Evolutionary conservation across 1,139 yeast genomes (phyloP), one percentile per base, ranked within the genome.

Genomic region (Hanseniaspora gamundiae): DNA sequence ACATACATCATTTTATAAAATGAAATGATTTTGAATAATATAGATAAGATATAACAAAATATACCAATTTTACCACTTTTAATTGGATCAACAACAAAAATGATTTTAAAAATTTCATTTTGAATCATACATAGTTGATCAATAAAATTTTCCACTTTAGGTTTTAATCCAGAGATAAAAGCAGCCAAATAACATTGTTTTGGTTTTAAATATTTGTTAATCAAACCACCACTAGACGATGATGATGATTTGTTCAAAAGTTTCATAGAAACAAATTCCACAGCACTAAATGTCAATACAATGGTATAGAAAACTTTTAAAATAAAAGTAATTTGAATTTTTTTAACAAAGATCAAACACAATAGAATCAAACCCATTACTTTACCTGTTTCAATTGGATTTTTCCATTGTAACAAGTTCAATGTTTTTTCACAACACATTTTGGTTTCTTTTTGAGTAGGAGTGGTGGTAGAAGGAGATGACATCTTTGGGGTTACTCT

Each of bases 381-480:
- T 57, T 80, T 78, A 49, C 83, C 96, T 46, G 95, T 79, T 57
- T 73, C 71, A 51, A 73, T 67, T 35, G 96, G 95, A 59, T 85
- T 74, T 55, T 75, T 72, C 97, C 97, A 88, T 52, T 88, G 77
- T 50, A 88, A 69, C 52, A 87, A 67, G 46, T 63, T 64, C 42
- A 69, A 68, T 35, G 22, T 38, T 29, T 41, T 35, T 38, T 19
- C 35, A 5, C 11, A 17, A 28, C 46, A 41, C 19, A 43, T 16
- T 26, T 17, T 17, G 10, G n/a, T 16, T 11, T 4, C n/a, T 33
- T 17, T 11, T 3, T 21, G 6, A 11, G 21, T 33, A n/a, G 36
- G 10, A 14, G 26, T 24, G 6, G 26, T 24, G n/a, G n/a, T n/a
- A n/a, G n/a, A n/a, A n/a, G n/a, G n/a, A n/a, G n/a, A n/a, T n/a